Evolutionary conservation across 352 stramenopile genomes (phyloP), one percentile per base, ranked within the genome.

Genomic region (Pythium sukuiense): DNA sequence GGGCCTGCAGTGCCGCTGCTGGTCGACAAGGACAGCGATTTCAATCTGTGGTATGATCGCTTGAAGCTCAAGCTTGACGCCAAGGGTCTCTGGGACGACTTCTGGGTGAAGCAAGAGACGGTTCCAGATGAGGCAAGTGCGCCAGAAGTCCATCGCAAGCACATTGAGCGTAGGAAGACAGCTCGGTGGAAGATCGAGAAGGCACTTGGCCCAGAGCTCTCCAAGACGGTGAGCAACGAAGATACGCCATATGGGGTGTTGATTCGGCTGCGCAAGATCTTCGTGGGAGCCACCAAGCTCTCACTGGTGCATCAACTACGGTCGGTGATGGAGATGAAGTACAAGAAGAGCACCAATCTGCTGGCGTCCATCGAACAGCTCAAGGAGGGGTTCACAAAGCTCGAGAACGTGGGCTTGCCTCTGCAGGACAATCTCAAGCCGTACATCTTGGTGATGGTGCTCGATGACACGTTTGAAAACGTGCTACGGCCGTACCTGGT

Each of bases 131-230:
- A 63, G 27, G 13, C 2, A 1, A 39, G 7, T 7, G 43, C 26
- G 12, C 39, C 54, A 29, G 43, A 20, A 1, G 29, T 41, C 37
- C 49, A 57, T n/a, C 29, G 57, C 1, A 35, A 64, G 16, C 48
- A 64, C 48, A 27, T 57, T 16, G 26, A 64, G 45, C 27, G 32
- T 1, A 43, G 58, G 9, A 64, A 57, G 35, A 16, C 45, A 14
- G n/a, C 46, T 12, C 43, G 45, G 26, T 64, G 58, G 58, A 64
- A 64, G 46, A 55, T 65, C 43, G 46, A 52, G 24, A 65, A 65
- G 49, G 30, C 59, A 3, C 32, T 65, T 13, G 50, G 32, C 5
- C 9, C 12, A 30, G 59, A 59, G 41, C 5, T 65, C 1, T 26
- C 49, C 43, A 57, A 45, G 35, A 57, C 45, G 29, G 58, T 64